Conservation (phyloP, 1,139 yeast genomes). For the Yamadazyma epiphylla region DNA sequence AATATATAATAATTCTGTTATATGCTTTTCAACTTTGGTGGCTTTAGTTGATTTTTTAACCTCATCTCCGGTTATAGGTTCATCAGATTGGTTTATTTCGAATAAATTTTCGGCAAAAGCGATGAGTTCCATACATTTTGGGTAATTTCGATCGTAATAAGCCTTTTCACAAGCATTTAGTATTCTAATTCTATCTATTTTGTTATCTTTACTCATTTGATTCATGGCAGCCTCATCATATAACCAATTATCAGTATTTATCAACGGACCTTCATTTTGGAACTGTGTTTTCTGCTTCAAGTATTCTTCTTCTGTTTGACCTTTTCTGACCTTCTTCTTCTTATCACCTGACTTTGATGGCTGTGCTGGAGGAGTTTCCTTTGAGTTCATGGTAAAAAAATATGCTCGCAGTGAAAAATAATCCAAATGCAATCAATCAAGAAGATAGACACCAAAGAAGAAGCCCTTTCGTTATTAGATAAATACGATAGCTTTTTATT, state of each 20-base stretch:
- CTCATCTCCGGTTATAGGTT: slow-evolving; percentile 18
- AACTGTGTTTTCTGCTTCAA: slow-evolving; percentile 42
- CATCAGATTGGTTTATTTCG: slow-evolving; percentile 22
- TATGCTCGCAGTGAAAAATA: too few species aligned
- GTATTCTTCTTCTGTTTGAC: slow-evolving; percentile 56
- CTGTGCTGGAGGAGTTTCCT: too few species aligned
- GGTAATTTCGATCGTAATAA: slow-evolving; percentile 45
- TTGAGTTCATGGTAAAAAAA: too few species aligned
- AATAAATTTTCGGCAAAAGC: slow-evolving; percentile 25
- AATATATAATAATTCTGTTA: slow-evolving; percentile 43
- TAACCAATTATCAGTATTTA: slow-evolving; percentile 48
- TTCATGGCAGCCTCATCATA: slow-evolving; percentile 18
- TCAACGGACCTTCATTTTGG: slow-evolving; percentile 45
- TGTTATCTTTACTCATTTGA: slow-evolving; percentile 21
- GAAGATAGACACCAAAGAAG: slow-evolving; percentile 36
- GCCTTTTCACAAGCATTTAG: slow-evolving; percentile 47
- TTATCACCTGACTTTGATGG: too few species aligned
- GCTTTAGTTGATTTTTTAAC: slow-evolving; percentile 23
- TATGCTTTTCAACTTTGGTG: slow-evolving; percentile 39
- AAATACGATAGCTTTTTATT: slow-evolving; percentile 78
- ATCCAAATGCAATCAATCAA: not conserved
- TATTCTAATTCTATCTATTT: slow-evolving; percentile 31
- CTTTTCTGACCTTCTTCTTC: slow-evolving; percentile 41
- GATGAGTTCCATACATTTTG: slow-evolving; percentile 37
- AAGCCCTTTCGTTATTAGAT: slow-evolving; percentile 52